Evolutionary conservation across 2,329 filamentous ascomycete species (phyloP), one percentile per base, ranked within the genome.

Genomic region (Trichophyton rubrum): DNA sequence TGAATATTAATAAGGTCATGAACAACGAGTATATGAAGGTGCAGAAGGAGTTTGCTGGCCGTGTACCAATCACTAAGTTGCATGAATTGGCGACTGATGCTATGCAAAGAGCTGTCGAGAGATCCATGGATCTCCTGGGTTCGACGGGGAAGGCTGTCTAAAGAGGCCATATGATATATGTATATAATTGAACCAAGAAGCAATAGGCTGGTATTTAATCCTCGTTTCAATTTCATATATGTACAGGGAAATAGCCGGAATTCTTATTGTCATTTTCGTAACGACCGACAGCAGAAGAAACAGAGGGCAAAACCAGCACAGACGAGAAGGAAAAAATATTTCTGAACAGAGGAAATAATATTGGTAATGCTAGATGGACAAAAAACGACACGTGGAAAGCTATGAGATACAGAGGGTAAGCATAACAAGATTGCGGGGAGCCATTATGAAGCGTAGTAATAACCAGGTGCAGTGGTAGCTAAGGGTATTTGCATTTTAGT

Each of bases 1-100:
- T 82, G 45, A 84, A 84, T 69, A 78, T 84, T 55, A 84, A 84
- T 66, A 82, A 82, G 70, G 77, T 82, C 27, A 74, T 84, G 67
- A 82, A 80, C 70, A 71, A 77, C 67, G 70, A 78, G 69, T 78
- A 80, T 71, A 70, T 78, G 62, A 67, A 70, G 61, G 69, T 80
- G 63, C 75, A 77, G 76, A 62, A 69, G 55, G 75, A 78, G 66
- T 78, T 77, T 66, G 79, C 79, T 1, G 79, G 77, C 1, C 77
- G 75, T 62, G 75, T 77, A 38, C 79, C 79, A 0, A 69, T 83
- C 65, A 84, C 81, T 33, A 72, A 75, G 1, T 63, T 82, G 61
- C 75, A 83, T 66, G 82, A 83, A 70, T 75, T 80, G 67, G 78
- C 77, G 11, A 83, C 80, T 20, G 68, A 75, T 64, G 73, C 73